Evolutionary conservation across 768 basidiomycete genomes (phyloP).

Genomic region (Rhodosporidiobolus sp.): DNA sequence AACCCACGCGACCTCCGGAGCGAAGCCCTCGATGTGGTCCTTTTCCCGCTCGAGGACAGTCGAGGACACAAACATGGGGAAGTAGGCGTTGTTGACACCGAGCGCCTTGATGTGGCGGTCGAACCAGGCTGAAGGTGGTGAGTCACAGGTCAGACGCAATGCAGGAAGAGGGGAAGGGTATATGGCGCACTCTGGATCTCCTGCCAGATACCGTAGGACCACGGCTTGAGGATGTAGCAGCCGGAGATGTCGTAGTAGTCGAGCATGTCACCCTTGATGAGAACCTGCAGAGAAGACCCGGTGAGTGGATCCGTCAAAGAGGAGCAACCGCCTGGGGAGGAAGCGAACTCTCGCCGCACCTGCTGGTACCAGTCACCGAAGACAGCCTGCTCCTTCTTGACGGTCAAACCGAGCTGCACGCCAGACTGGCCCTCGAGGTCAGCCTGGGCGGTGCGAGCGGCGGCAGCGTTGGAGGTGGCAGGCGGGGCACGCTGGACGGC

Average conservation of each 20-base stretch:
- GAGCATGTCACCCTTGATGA: constrained; percentile 96
- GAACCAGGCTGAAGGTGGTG: constrained; percentile 70
- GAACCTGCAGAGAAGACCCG: constrained; percentile 58
- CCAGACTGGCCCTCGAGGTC: constrained; percentile 39
- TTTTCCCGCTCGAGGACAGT: constrained; percentile 94
- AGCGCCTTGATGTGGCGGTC: constrained; percentile 70
- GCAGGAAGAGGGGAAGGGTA: no score
- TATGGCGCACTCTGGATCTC: constrained; percentile 71
- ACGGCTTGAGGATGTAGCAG: constrained; percentile 96
- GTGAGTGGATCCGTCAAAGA: background rate
- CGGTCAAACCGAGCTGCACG: constrained; percentile 43
- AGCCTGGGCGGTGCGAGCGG: constrained; percentile 12
- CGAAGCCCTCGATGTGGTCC: constrained; percentile 98
- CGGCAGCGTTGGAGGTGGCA: background rate
- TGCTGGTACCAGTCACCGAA: constrained; percentile 44
- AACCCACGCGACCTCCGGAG: constrained; percentile 99
- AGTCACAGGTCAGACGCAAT: background rate
- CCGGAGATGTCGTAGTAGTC: constrained; percentile 99
- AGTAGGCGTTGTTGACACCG: constrained; percentile 95
- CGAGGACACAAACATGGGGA: constrained; percentile 95
- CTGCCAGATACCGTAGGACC: constrained; percentile 98
- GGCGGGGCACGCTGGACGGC: background rate
- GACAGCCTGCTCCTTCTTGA: constrained; percentile 45
- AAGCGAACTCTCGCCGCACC: background rate
- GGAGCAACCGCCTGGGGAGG: background rate